phyloP scores from a whole-genome alignment of 1,139 yeast species.

The Yamadazyma triangularis region DNA sequence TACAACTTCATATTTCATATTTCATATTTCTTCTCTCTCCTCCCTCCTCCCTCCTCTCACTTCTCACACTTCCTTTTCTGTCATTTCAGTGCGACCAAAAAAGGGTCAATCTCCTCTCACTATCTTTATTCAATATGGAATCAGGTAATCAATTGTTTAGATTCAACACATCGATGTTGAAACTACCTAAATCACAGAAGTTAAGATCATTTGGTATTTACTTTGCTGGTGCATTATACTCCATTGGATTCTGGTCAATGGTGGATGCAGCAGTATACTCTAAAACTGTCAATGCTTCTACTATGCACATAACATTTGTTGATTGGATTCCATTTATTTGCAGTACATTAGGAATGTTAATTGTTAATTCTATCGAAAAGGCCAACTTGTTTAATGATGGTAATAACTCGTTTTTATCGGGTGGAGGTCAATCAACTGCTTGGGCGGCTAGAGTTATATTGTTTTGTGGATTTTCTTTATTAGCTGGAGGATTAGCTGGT shows the following conservation, averaged over 20 bases:
- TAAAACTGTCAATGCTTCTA: conserved; percentile 78
- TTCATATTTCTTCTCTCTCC: too few species aligned
- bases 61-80: too few species aligned
- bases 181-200: conserved; percentile 64
- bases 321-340: conserved; percentile 96
- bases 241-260: conserved; percentile 87
- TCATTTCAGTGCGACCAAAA: too few species aligned
- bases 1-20: too few species aligned
- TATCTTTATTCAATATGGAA: too few species aligned
- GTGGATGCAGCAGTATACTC: conserved; percentile 87
- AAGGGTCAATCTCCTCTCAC: too few species aligned
- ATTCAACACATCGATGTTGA: conserved; percentile 45
- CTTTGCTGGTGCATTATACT: conserved; percentile 70
- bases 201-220: conserved; percentile 75
- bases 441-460: conserved; percentile 93
- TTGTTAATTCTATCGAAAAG: conserved; percentile 89
- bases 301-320: conserved; percentile 80
- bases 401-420: conserved; percentile 49
- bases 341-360: conserved; percentile 84
- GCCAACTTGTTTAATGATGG: conserved; percentile 55
- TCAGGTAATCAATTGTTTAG: conserved; percentile 41
- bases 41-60: too few species aligned
- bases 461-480: conserved; percentile 84
- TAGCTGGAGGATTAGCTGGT: conserved; percentile 95
- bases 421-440: conserved; percentile 51